Evolutionary conservation across 106 monocot species (phyloP), one percentile per base, ranked within the genome.

Genomic region (Gastrodia elata): DNA sequence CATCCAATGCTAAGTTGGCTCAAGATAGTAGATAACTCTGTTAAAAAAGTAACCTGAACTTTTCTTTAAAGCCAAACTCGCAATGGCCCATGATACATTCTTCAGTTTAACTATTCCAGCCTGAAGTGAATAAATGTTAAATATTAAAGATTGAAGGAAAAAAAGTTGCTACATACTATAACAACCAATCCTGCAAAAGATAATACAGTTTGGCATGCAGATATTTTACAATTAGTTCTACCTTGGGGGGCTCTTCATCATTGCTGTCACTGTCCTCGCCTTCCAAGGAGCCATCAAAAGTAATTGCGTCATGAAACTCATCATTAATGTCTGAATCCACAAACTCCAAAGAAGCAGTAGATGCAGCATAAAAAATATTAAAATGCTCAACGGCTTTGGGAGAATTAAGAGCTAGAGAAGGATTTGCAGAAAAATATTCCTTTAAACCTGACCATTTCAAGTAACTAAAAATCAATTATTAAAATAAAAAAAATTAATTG

Each of bases 231-330:
- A 77, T 30, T 0, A 39, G 15, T 22, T 74, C 18, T 48, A 84
- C 86, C 86, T 86, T 84, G 11, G 84, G 22, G 9, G n/a, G 8
- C 48, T 68, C 77, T 74, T 74, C 76, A 37, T 90, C 79, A 49
- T 94, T 87, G 46, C 84, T 87, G 43, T 92, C 92, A 83, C 87
- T 88, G 71, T 88, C 92, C 67, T 96, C 96, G 78, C 90, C 96
- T 44, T 90, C 87, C 32, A 80, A 68, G 38, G 76, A 74, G 13
- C 82, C 86, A 70, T 64, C 82, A 82, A 76, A 72, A 77, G 87
- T 84, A 77, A 92, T 82, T 73, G 96, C 90, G 93, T 97, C 96
- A 85, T 88, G 87, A 42, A 97, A 97, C 68, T 90, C 96, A 40
- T 94, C 94, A 64, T 86, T 81, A 57, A 73, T 27, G 16, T 92